Base-by-base conservation (phyloP, 2,329 filamentous ascomycete genomes). In the Lasiodiplodia sp. region DNA sequence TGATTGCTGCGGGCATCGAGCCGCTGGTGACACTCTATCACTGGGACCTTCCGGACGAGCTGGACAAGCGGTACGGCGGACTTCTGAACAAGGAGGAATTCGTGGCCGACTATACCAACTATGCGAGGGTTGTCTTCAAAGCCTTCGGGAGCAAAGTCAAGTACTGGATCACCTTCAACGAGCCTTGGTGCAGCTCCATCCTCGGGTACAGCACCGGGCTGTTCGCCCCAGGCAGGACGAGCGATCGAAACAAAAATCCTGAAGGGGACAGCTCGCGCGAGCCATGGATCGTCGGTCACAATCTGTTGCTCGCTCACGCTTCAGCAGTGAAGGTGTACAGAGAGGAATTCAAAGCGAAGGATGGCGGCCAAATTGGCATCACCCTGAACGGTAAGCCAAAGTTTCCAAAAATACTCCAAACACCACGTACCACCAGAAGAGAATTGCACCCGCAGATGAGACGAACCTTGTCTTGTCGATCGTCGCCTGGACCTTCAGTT, bases 161-260 rank as follows among this genome's bases (percentile, higher is more conserved):
- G 83, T 86, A 92, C 81, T 97, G 93, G 93, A 92, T 94, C 79
- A 96, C 92, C 31, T 93, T 95, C 83, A 96, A 96, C 79, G 93
- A 97, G 83, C 93, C 93, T 3, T 96, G 92, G 89, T 96, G 92
- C 81, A 92, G 89, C 71, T 88, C 91, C 65, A 90, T 96, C 70
- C 86, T 96, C 52, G 93, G 93, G 44, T 96, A 95, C 81, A 91
- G 87, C 76, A 88, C 87, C 52, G 93, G 93, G 34, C 83, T 88
- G 71, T 94, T 94, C 77, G 93, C 93, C 12, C 93, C 93, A 0
- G 93, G 93, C n/a, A 90, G 88, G 76, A 92, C 90, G 7, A 93
- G 91, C 73, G 90, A 96, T 80, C 88, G 92, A 71, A 86, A 77
- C 70, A 92, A 90, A 84, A 92, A 87, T 63, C 75, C 87, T 2